Evolutionary conservation across 2,329 filamentous ascomycete species (phyloP).

Genomic region (Fusarium mundagurra): DNA sequence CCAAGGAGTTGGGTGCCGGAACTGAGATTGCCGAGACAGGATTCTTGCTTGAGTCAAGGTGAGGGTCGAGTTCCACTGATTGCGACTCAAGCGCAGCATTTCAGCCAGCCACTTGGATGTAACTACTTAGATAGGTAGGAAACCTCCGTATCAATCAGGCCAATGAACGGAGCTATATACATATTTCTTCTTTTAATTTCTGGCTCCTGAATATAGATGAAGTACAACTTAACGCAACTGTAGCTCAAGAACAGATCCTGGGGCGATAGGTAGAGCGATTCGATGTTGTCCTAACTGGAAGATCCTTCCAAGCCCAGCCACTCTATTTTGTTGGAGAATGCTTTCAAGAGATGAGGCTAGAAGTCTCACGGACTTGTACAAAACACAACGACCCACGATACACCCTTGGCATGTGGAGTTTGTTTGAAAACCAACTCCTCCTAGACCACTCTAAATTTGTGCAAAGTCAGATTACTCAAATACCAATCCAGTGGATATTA

Average conservation of each 20-base stretch:
- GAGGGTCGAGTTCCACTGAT: neutral
- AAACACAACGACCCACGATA: neutral
- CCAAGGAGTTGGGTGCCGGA: neutral
- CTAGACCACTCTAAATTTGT: neutral
- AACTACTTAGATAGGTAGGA: neutral
- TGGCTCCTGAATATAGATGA: neutral
- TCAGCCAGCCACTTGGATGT: neutral
- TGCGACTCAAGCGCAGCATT: neutral
- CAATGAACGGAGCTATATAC: rapidly evolving
- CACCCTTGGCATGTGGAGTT: neutral
- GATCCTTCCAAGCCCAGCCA: no score
- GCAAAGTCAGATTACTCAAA: neutral
- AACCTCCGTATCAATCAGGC: no score
- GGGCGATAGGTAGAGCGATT: no score
- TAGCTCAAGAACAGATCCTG: no score
- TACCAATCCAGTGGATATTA: no score
- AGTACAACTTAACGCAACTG: neutral
- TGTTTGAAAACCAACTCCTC: neutral
- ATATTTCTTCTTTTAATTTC: neutral
- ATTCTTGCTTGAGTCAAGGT: neutral
- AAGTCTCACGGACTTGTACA: neutral
- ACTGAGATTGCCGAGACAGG: neutral
- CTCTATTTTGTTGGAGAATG: rapidly evolving
- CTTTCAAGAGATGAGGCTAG: neutral
- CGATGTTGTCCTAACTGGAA: rapidly evolving